Evolutionary conservation across 306 rosid species (phyloP).

Genomic region (Fragaria vesca): DNA sequence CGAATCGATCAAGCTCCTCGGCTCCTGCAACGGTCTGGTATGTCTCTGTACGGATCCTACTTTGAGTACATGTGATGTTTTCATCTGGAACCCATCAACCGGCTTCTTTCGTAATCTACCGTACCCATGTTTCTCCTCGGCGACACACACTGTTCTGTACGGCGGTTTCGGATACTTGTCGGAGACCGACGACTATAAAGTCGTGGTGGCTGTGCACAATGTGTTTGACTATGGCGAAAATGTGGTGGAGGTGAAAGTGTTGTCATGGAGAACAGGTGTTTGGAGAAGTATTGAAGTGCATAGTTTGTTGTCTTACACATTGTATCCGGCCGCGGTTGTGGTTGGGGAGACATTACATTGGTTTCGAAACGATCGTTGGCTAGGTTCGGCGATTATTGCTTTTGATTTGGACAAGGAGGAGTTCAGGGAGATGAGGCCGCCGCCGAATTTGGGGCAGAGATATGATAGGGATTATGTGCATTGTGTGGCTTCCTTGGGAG

Average conservation of each 20-base stretch:
- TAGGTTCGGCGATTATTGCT: not conserved
- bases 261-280: not conserved
- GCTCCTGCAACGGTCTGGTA: constrained; percentile 4
- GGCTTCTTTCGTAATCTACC: not conserved
- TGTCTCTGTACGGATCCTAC: not conserved
- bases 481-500: not conserved
- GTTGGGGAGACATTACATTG: not conserved
- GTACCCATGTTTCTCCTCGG: not conserved
- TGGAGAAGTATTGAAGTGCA: not conserved
- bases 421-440: not conserved
- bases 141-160: not conserved
- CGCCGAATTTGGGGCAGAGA: not conserved
- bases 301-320: not conserved
- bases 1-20: not conserved
- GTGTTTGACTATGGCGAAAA: not conserved
- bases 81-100: constrained; percentile 1
- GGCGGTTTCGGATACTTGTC: not conserved
- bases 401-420: constrained; percentile 1
- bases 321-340: not conserved
- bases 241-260: not conserved
- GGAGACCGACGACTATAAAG: not conserved
- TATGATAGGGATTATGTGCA: not conserved
- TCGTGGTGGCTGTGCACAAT: not conserved
- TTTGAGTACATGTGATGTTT: not conserved
- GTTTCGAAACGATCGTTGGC: not conserved